Base-by-base conservation (phyloP, 192 early-diverging fungal genomes). In the Geranomyces michiganensis region DNA sequence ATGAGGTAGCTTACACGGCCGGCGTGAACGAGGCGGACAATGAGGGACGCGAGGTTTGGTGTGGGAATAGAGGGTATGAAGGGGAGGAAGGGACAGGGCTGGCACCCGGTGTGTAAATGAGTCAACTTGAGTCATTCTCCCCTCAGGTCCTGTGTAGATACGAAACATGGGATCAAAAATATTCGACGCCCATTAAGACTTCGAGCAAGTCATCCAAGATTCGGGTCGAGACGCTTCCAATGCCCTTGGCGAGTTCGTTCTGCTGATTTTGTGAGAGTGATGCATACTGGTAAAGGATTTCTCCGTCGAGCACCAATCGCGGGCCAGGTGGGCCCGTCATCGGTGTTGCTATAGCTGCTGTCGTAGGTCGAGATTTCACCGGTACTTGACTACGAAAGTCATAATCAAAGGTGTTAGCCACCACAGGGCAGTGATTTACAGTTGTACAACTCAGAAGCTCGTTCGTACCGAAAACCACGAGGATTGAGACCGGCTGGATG, bases 401-500 rank as follows among this genome's bases (percentile, higher is more conserved):
- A 27, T 67, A 56, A 55, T 10, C 21, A 32, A 7, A 19, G 51
- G 10, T 10, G 36, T 41, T 3, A 53, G 17, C 46, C 12, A 19
- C 46, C 46, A 47, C 12, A 15, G 56, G 10, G 56, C 19, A 22
- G n/a, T 58, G 56, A 58, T 24, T 15, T 19, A 58, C 26, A n/a
- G n/a, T n/a, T n/a, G n/a, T n/a, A n/a, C n/a, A n/a, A n/a, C n/a
- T n/a, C n/a, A n/a, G 41, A 21, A 29, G 21, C 19, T 43, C 24
- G 51, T 31, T 63, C 56, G n/a, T 84, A 87, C 79, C 95, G 85
- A 73, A 84, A 98, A 22, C 92, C 94, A 44, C 95, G 82, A 9
- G 97, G 96, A 68, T 99, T 98, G 61, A 99, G 76, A 3, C 94
- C 96, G 17, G 93, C 94, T 30, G 87, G 72, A 56, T 94, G 95